Conservation (phyloP, 148 eudicot species). For the Fallopia convolvulus region DNA sequence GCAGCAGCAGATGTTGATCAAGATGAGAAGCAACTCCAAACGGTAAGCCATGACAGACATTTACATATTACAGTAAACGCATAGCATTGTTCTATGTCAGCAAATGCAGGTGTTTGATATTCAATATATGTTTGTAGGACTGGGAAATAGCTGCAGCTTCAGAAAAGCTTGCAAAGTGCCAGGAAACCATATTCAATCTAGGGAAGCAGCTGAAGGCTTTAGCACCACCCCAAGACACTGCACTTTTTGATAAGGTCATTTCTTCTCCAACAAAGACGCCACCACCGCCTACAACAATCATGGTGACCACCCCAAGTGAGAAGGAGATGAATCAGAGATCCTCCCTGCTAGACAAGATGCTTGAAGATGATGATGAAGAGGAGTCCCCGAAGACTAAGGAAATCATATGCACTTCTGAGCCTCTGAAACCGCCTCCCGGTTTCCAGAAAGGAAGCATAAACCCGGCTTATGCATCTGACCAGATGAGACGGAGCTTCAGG, state of each 20-base stretch:
- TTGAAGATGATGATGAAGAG: slow-evolving; percentile 51
- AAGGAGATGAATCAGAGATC: slow-evolving; percentile 21
- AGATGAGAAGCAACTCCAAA: slow-evolving; percentile 41
- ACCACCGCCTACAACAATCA: slow-evolving; percentile 4
- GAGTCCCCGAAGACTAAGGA: slow-evolving; percentile 43
- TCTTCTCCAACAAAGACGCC: slow-evolving; percentile 22
- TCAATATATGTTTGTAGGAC: slow-evolving; percentile 36
- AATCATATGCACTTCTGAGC: slow-evolving; percentile 26
- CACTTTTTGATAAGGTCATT: slow-evolving; percentile 33
- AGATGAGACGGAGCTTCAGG: slow-evolving; percentile 13
- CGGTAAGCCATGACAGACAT: slow-evolving; percentile 40
- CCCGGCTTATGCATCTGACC: slow-evolving; percentile 3
- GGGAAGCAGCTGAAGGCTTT: slow-evolving; percentile 79
- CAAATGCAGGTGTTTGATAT: neutral
- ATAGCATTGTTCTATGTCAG: neutral
- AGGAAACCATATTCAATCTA: slow-evolving; percentile 65
- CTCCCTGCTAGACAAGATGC: slow-evolving; percentile 72
- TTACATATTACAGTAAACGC: neutral
- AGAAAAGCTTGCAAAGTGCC: slow-evolving; percentile 87
- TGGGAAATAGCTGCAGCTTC: slow-evolving; percentile 68
- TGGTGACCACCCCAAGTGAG: slow-evolving; percentile 9
- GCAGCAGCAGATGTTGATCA: slow-evolving; percentile 14
- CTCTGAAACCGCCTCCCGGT: slow-evolving; percentile 13
- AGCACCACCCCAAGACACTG: slow-evolving; percentile 39
- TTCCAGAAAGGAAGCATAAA: slow-evolving; percentile 14